A percentile compares a stretch with the other conserved stretches of the same genome.
These are phyloP conservation scores for Orobanche coerulescens DNA, from an alignment of 257 asterid species.

Conservation along the genomic window DNA sequence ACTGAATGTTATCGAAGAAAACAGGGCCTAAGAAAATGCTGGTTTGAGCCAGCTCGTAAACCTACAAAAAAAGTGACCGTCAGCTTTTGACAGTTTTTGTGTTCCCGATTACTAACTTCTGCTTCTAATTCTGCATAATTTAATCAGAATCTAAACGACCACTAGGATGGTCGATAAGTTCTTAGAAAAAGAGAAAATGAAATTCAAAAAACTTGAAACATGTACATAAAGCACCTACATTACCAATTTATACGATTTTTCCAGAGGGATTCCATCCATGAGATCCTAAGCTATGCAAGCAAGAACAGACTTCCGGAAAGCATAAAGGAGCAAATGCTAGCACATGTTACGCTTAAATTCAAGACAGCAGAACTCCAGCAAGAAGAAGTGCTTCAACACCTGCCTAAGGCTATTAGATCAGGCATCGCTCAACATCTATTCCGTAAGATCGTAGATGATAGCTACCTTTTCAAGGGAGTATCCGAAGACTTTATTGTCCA, in stretches of 20 bases:
- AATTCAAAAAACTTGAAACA: too few species aligned
- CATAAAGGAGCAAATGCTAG: constrained; percentile 82
- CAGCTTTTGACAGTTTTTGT: too few species aligned
- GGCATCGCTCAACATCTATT: constrained; percentile 85
- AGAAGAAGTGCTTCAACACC: constrained; percentile 66
- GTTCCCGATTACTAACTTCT: too few species aligned
- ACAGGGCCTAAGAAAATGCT: too few species aligned
- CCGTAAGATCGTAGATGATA: constrained; percentile 44
- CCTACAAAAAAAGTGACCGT: too few species aligned
- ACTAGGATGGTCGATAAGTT: too few species aligned
- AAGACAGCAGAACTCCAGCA: constrained; percentile 89
- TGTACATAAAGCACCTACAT: too few species aligned
- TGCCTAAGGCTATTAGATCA: constrained; percentile 93
- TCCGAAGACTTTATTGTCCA: constrained; percentile 73
- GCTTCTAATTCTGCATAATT: too few species aligned
- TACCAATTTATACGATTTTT: constrained; percentile 3
- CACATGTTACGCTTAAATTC: constrained; percentile 75
- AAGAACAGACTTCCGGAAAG: constrained; percentile 74
- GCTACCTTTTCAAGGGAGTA: constrained; percentile 77
- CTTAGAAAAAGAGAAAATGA: too few species aligned
- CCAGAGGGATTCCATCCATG: constrained; percentile 76
- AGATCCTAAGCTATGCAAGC: constrained; percentile 70
- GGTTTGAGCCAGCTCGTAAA: too few species aligned
- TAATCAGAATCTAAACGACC: too few species aligned
- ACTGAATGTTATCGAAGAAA: too few species aligned